Conservation (phyloP, 345 rosid genomes). For the Heritiera fomes region DNA sequence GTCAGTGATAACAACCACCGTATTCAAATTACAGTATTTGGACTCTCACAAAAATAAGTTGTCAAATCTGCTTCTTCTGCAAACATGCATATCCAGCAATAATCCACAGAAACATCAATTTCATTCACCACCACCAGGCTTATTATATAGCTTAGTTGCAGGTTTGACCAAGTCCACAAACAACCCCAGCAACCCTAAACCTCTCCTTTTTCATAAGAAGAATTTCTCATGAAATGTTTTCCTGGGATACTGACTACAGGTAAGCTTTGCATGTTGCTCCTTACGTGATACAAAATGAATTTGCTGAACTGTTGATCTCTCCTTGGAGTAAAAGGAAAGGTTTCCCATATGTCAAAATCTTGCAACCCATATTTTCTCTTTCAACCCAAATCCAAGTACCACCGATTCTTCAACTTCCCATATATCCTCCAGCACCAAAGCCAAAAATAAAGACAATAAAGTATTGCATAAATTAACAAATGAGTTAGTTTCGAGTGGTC, state of each 20-base stretch:
- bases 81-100: conserved; percentile 1
- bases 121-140: neutral
- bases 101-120: neutral
- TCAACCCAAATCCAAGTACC: neutral
- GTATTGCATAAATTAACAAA: neutral
- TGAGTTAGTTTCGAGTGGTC: neutral
- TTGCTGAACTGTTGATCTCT: neutral
- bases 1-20: neutral
- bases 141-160: neutral
- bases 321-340: neutral
- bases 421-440: neutral
- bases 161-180: conserved; percentile 9
- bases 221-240: neutral
- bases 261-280: neutral
- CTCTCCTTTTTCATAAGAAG: neutral
- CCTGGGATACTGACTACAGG: neutral
- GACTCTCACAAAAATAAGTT: neutral
- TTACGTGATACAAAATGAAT: neutral
- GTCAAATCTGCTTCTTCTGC: neutral
- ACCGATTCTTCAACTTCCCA: neutral
- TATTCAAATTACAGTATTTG: neutral
- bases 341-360: neutral
- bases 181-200: neutral
- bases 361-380: neutral
- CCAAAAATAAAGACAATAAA: neutral